Evolutionary conservation across 257 asterid species (phyloP).

Genomic region (Solanum pimpinellifolium): DNA sequence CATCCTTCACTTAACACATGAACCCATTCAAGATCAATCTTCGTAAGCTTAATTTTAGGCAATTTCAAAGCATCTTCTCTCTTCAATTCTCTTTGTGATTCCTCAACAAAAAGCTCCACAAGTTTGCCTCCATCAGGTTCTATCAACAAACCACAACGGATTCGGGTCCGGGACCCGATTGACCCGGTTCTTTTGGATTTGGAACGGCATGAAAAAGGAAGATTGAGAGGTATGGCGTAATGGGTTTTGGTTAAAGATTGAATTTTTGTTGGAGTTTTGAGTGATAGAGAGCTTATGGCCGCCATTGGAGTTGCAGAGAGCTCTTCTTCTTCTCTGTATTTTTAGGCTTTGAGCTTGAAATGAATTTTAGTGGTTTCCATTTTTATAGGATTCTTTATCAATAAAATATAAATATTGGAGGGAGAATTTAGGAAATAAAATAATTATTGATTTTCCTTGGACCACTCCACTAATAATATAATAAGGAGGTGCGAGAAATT

Average conservation of each 20-base stretch:
- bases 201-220: constrained; percentile 8
- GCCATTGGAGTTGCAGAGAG: constrained; percentile 29
- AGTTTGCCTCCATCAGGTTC: constrained; percentile 86
- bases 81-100: constrained; percentile 39
- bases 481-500: not conserved
- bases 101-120: constrained; percentile 48
- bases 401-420: constrained; percentile 7
- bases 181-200: constrained; percentile 1
- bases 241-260: constrained; percentile 21
- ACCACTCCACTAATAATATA: not conserved
- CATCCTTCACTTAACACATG: constrained; percentile 97
- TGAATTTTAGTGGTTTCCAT: not conserved
- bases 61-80: constrained; percentile 28
- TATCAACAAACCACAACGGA: constrained; percentile 39
- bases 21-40: constrained; percentile 87
- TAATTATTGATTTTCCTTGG: not conserved
- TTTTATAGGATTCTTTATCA: not conserved
- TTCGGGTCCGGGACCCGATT: constrained; percentile 14
- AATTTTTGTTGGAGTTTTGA: constrained; percentile 23
- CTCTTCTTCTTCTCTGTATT: not conserved
- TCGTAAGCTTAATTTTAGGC: constrained; percentile 61
- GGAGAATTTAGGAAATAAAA: constrained; percentile 3
- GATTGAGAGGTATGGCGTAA: constrained; percentile 16
- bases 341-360: not conserved
- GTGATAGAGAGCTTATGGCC: constrained; percentile 51